phyloP scores from a whole-genome alignment of 768 basidiomycete species.

The Dendrothele bispora region DNA sequence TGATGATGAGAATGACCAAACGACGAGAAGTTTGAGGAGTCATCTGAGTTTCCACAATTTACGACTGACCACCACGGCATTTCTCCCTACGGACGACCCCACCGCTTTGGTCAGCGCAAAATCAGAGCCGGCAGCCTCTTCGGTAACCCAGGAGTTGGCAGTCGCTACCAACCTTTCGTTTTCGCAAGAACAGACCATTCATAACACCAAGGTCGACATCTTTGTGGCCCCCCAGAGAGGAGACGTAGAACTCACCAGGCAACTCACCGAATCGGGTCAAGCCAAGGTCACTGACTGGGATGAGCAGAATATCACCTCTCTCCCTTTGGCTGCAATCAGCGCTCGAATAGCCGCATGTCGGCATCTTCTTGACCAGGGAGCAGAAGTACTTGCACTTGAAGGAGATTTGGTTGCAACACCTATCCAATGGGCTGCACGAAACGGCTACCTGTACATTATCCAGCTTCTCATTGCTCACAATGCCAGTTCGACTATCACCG shows the following conservation, averaged over 20 bases:
- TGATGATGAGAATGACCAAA: no score
- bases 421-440: constrained; percentile 97
- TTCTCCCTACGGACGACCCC: no score
- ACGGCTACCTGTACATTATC: constrained; percentile 94
- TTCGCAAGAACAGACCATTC: no score
- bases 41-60: no score
- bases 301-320: constrained; percentile 87
- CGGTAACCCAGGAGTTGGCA: no score
- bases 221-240: constrained; percentile 89
- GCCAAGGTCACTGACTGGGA: constrained; percentile 80
- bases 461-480: constrained; percentile 87
- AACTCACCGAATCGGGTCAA: constrained; percentile 69
- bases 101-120: no score
- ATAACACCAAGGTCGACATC: no score
- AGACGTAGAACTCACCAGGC: constrained; percentile 62
- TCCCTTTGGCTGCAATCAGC: constrained; percentile 99
- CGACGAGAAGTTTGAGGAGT: no score
- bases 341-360: constrained; percentile 89
- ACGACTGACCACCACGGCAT: no score
- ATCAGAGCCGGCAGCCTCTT: no score
- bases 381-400: constrained; percentile 91
- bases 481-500: constrained; percentile 89
- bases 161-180: no score
- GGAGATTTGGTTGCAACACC: constrained; percentile 95
- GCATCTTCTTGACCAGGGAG: constrained; percentile 87